Base-by-base conservation (phyloP, 2,329 filamentous ascomycete genomes). In the Knoxdaviesia proteae region DNA sequence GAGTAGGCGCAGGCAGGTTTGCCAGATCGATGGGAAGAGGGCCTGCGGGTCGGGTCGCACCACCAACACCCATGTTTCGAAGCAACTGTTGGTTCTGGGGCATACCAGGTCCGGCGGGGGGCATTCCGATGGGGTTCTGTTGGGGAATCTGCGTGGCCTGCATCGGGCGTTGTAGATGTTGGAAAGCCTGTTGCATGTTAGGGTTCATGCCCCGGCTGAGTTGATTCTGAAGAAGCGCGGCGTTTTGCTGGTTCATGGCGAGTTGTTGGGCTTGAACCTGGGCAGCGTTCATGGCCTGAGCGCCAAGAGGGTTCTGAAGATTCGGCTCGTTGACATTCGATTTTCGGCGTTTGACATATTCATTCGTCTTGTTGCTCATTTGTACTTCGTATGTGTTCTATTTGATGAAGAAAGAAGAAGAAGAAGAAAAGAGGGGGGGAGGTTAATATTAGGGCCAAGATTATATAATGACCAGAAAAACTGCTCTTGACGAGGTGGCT, bases 161-260 rank as follows among this genome's bases (percentile, higher is more conserved):
- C 68, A 74, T 72, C 44, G 64, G 68, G 43, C 72, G 70, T 45
- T 73, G 71, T 34, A 75, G 61, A 40, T 69, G 65, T 47, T 71
- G 71, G 45, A 77, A 75, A 1, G 62, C 64, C 49, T 65, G 69
- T 46, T 69, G 71, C 2, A 59, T 56, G 6, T 59, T 61, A 49
- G 68, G 68, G 1, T 60, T 61, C 56, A 69, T 64, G 8, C 62
- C 62, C 34, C 70, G 63, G 36, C 62, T 61, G 59, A 73, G 66
- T 47, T 69, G 63, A 8, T 59, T 61, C 46, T 67, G 66, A 59
- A 71, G 64, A 11, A 51, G 42, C 6, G 48, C 49, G 5, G 52
- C 52, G 44, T 63, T 66, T 44, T 20, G 20, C 20, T 65, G 65
- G 45, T 62, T 69, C 61, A 72, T 64, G 59, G 73, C 61, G 43